Percentiles rank a stretch among this genome's conserved stretches.
phyloP scores from a whole-genome alignment of 2,329 filamentous ascomycete species.

The Tolypocladium pustulatum region DNA sequence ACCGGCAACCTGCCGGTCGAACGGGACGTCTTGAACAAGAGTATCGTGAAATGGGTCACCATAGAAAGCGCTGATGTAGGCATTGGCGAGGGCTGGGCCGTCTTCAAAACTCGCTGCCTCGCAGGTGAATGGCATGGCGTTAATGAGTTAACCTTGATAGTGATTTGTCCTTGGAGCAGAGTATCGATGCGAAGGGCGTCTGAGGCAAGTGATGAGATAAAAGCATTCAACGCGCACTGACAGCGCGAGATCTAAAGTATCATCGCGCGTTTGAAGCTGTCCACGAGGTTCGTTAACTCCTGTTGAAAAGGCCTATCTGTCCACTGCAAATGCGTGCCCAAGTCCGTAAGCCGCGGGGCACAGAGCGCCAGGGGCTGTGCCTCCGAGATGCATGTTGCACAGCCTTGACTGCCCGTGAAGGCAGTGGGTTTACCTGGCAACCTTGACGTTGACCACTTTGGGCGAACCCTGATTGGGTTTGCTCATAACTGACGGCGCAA shows the following conservation, averaged over 20 bases:
- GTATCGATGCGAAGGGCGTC: background rate
- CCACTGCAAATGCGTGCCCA: background rate
- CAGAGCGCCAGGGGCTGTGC: background rate
- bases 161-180: background rate
- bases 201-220: background rate
- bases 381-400: background rate
- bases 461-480: background rate
- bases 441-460: background rate
- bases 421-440: too few species aligned
- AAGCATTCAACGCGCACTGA: background rate
- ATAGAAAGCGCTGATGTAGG: background rate
- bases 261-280: background rate
- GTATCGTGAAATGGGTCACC: background rate
- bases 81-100: background rate
- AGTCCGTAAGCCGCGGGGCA: background rate
- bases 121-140: slow-evolving; percentile 3
- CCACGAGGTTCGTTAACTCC: background rate
- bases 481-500: background rate
- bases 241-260: background rate
- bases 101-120: slow-evolving; percentile 2
- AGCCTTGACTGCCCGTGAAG: background rate
- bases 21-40: background rate
- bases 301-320: background rate
- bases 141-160: background rate
- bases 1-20: background rate